Conservation (phyloP, 495 filamentous ascomycete species). For the Parmelia sp. region DNA sequence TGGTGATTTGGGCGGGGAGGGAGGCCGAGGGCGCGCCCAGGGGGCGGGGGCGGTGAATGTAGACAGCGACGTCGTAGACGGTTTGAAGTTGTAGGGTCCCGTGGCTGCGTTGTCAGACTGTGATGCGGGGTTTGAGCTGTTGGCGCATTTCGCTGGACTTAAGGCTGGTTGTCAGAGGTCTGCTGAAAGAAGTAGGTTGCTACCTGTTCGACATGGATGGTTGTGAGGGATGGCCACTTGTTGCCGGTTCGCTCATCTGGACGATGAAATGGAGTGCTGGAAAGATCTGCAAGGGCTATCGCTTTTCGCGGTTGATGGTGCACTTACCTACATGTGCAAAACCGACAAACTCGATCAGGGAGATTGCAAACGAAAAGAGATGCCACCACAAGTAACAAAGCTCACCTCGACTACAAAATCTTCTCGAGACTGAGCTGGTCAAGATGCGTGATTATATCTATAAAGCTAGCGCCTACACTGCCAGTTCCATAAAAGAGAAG, state of each 20-base stretch:
- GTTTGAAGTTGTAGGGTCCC: conserved; percentile 28
- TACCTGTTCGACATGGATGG: not conserved
- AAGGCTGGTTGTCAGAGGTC: not conserved
- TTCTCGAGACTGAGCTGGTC: too few relatives aligned
- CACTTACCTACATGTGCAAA: too few relatives aligned
- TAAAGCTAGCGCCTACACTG: too few relatives aligned
- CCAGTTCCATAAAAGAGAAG: too few relatives aligned
- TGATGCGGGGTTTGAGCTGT: conserved; percentile 18
- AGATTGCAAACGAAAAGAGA: too few relatives aligned
- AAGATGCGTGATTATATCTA: too few relatives aligned
- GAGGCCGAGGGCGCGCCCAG: conserved; percentile 5
- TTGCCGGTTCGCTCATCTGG: conserved; percentile 25
- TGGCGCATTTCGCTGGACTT: not conserved
- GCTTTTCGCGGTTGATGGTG: too few relatives aligned
- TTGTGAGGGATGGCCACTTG: not conserved
- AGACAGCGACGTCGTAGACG: conserved; percentile 31
- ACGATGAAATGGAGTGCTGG: too few relatives aligned
- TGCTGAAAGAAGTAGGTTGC: not conserved
- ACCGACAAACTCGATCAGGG: too few relatives aligned
- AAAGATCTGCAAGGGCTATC: too few relatives aligned
- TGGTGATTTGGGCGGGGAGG: conserved; percentile 20
- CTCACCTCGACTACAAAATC: too few relatives aligned
- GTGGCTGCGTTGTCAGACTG: conserved; percentile 23
- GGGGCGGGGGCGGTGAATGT: conserved; percentile 29
- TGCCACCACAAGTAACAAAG: too few relatives aligned